These are phyloP conservation scores for Combretum micranthum DNA, from an alignment of 345 rosid genomes.

Conservation along the genomic window DNA sequence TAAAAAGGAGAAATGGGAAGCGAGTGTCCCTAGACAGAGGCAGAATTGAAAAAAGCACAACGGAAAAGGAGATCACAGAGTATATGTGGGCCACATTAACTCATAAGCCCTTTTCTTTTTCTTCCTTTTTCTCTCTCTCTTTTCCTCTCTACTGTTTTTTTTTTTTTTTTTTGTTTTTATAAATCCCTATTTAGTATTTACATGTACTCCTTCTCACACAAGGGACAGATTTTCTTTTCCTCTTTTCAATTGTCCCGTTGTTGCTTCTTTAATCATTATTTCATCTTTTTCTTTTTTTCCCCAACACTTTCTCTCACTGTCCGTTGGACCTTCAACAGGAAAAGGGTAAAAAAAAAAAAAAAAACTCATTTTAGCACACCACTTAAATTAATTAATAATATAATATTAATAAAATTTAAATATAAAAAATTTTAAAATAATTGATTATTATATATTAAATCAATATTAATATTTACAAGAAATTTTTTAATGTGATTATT, in stretches of 20 bases:
- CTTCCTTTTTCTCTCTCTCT: too few species aligned
- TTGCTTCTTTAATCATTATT: constrained; percentile 6
- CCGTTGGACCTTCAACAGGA: constrained; percentile 69
- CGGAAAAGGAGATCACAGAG: not conserved
- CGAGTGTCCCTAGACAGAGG: constrained; percentile 25
- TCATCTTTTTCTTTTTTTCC: constrained; percentile 10
- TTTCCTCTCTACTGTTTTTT: not conserved
- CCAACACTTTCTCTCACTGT: constrained; percentile 27
- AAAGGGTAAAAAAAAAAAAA: too few species aligned
- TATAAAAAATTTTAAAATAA: too few species aligned
- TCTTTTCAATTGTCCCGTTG: too few species aligned
- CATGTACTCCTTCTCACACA: not conserved
- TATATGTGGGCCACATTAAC: constrained; percentile 1
- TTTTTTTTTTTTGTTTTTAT: not conserved
- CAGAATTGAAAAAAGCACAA: not conserved
- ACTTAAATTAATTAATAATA: too few species aligned
- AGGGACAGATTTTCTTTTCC: too few species aligned
- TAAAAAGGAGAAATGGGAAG: not conserved
- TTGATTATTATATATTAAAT: too few species aligned
- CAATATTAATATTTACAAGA: too few species aligned
- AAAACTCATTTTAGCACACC: too few species aligned
- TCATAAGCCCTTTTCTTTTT: not conserved
- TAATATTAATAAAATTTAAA: too few species aligned
- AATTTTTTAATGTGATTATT: too few species aligned
- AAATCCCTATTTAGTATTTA: not conserved